Conservation (phyloP, 768 basidiomycete genomes). For the Lactarius quietus region DNA sequence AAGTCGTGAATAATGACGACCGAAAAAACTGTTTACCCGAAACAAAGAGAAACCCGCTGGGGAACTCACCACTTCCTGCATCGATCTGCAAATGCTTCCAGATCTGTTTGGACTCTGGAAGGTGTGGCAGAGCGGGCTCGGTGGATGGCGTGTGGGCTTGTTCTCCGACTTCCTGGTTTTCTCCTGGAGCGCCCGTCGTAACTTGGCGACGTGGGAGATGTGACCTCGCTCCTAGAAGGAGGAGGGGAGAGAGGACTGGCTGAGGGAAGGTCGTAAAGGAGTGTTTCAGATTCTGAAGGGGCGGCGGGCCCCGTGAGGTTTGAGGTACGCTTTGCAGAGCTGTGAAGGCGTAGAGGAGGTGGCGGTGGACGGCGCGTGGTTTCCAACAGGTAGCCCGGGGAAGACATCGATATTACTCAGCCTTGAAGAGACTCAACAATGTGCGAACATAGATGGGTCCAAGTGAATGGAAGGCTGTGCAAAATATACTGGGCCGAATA, state of each 20-base stretch:
- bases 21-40: not conserved
- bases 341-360: slow-evolving; percentile 25
- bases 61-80: slow-evolving; percentile 70
- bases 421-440: not conserved
- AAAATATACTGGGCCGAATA: slow-evolving; percentile 12
- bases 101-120: slow-evolving; percentile 58
- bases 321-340: slow-evolving; percentile 18
- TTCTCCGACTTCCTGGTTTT: slow-evolving; percentile 34
- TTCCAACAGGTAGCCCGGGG: slow-evolving; percentile 22
- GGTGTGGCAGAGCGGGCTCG: slow-evolving; percentile 70
- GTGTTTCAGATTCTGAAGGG: slow-evolving; percentile 23
- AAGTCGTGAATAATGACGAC: not conserved
- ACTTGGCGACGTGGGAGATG: slow-evolving; percentile 22
- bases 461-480: slow-evolving; percentile 2
- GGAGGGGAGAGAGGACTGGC: slow-evolving; percentile 21
- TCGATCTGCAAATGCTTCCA: slow-evolving; percentile 73
- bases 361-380: slow-evolving; percentile 26
- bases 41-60: not conserved
- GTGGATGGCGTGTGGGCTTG: slow-evolving; percentile 54
- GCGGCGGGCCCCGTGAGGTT: slow-evolving; percentile 1
- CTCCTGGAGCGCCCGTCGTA: slow-evolving; percentile 16
- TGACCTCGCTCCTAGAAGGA: not conserved
- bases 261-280: slow-evolving; percentile 29
- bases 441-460: slow-evolving; percentile 14
- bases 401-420: slow-evolving; percentile 23